Base-by-base conservation (phyloP, 495 filamentous ascomycete species). In the Eremomyces bilateralis region DNA sequence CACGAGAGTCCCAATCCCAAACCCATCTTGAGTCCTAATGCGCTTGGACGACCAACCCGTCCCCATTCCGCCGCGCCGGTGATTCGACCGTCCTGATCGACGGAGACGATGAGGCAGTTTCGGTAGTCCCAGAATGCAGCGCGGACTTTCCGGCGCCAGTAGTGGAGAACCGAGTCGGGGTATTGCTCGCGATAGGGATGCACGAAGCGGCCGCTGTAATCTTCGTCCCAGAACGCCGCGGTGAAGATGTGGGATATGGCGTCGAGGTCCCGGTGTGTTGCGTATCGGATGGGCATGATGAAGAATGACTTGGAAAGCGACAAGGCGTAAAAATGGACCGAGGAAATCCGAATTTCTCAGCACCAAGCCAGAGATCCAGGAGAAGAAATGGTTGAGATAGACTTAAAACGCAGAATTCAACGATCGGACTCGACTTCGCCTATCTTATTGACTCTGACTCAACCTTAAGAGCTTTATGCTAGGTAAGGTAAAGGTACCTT, bases 171-270 rank as follows among this genome's bases (percentile, higher is more conserved):
- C 17, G 32, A 28, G 29, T 15, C 29, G 4, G 36, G 36, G 21
- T 39, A 39, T 4, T 15, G 15, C 3, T 21, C 4, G 3, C 36
- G 29, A 20, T 39, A 30, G 12, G 36, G 36, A 15, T 39, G 36
- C 30, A 39, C 22, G 17, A 39, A 12, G 15, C 36, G 29, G 29
- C 36, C 36, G 11, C 20, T 34, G 15, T 24, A 16, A 19, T 39
- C 36, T 34, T 39, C 36, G 29, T 39, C 20, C 12, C 29, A 39
- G 29, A 35, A 39, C n/a, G 36, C 28, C 5, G 15, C 15, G 2
- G 25, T 29, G 2, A 11, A 33, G 29, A 39, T 18, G 18, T 11
- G 10, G 15, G 28, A 20, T 10, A 39, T 32, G 36, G 29, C 36
- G 17, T 20, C 3, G n/a, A 34, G 36, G 18, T 39, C 36, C 8